Evolutionary conservation across 768 basidiomycete genomes (phyloP), one percentile per base, ranked within the genome.

Genomic region (Psilocybe tampanensis): DNA sequence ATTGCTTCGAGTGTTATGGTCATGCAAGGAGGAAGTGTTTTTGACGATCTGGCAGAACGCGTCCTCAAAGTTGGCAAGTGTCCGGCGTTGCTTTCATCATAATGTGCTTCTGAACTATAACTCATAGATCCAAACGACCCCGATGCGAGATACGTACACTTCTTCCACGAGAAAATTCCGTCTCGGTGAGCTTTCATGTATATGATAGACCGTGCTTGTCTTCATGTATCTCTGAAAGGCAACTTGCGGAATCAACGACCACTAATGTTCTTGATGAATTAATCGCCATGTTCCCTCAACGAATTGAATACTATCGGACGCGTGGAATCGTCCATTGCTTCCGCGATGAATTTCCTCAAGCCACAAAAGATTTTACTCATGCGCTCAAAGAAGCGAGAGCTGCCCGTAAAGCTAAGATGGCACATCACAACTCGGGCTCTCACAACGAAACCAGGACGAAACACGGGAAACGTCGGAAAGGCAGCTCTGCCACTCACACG

Each of bases 141-240:
- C 8, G 90, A 94, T 63, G 92, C 93, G 12, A 85, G 81, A 76
- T 94, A 95, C 68, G 92, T 95, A 2, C 89, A 94, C 65, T 95
- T 95, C 69, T 95, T 95, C 73, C 94, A 95, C 64, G 93, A 95
- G 68, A 95, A 94, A 74, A 95, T 95, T 61, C 94, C 94, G 19
- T 95, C 94, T 54, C 81, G 93, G 92, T 94, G 59, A 58, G 81
- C 33, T 44, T 19, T 44, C 11, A n/a, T n/a, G n/a, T 19, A 3
- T 34, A 9, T 32, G 57, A 34, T 47, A 44, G 34, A 29, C 17
- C 26, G 36, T 55, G 18, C 56, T 34, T 32, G 59, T 39, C 53
- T 12, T 60, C 39, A 60, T 60, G 29, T 9, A 44, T 51, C 66
- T 47, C 39, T 55, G 60, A 11, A 63, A 92, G 93, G 61, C 93